phyloP scores from a whole-genome alignment of 2,329 filamentous ascomycete genomes.

The Metarhizium robertsii region DNA sequence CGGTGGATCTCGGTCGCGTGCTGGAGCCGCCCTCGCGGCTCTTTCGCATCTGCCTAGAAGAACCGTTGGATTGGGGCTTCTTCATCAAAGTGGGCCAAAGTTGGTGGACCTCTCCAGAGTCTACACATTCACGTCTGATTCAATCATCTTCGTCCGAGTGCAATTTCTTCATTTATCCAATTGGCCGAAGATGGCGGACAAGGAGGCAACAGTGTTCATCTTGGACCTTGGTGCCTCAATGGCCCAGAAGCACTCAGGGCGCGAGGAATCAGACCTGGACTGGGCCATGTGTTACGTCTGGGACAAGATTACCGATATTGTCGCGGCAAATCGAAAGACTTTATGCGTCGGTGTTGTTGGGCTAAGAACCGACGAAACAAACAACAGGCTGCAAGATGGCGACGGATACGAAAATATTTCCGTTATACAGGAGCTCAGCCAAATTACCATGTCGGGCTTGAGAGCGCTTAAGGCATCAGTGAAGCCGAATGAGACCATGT shows the following conservation, averaged over 20 bases:
- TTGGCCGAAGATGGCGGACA: constrained; percentile 62
- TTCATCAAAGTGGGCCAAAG: neutral
- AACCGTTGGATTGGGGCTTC: neutral
- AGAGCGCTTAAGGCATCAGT: constrained; percentile 54
- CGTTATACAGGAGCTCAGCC: constrained; percentile 59
- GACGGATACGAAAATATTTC: constrained; percentile 75
- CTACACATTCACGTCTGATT: neutral
- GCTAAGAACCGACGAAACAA: constrained; percentile 68
- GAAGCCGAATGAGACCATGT: constrained; percentile 55
- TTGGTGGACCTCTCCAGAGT: neutral
- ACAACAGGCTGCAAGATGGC: constrained; percentile 57
- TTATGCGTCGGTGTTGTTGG: constrained; percentile 73
- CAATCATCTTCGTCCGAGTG: neutral
- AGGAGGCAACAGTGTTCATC: constrained; percentile 89
- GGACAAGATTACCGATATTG: constrained; percentile 72
- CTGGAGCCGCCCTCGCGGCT: neutral
- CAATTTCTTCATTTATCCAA: neutral
- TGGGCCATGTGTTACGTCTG: constrained; percentile 89
- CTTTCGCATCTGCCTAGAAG: constrained; percentile 10
- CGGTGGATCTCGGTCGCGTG: constrained; percentile 12
- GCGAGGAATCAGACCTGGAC: constrained; percentile 72
- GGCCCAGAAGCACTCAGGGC: constrained; percentile 60
- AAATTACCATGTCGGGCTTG: constrained; percentile 58
- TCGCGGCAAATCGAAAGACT: constrained; percentile 56
- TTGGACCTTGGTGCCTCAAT: constrained; percentile 84